Evolutionary conservation across 1,284 basidiomycete species (phyloP).

Genomic region (Meira nashicola): DNA sequence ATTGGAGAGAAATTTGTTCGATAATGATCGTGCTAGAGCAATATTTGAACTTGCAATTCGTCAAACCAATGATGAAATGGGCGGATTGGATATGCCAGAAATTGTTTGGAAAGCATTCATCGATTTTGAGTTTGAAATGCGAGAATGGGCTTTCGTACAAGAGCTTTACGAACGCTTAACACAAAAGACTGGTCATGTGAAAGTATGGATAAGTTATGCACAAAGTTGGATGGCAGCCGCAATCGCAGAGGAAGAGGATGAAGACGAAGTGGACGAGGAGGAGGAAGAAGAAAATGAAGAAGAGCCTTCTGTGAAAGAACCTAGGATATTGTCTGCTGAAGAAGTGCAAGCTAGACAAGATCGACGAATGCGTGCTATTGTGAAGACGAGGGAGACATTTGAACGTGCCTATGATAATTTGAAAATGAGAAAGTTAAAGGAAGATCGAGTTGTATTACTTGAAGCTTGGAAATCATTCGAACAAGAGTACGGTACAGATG

Average conservation of each 20-base stretch:
- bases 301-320: slow-evolving; percentile 58
- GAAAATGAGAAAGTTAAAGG: slow-evolving; percentile 72
- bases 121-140: slow-evolving; percentile 91
- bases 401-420: slow-evolving; percentile 80
- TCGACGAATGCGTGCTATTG: slow-evolving; percentile 62
- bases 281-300: slow-evolving; percentile 61
- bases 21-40: slow-evolving; percentile 82
- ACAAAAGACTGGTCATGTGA: slow-evolving; percentile 83
- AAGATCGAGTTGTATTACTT: slow-evolving; percentile 83
- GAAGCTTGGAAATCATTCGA: slow-evolving; percentile 93
- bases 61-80: slow-evolving; percentile 60
- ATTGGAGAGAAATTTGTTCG: slow-evolving; percentile 85
- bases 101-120: slow-evolving; percentile 79
- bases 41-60: slow-evolving; percentile 94
- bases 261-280: slow-evolving; percentile 61
- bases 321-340: slow-evolving; percentile 19
- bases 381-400: slow-evolving; percentile 70
- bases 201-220: slow-evolving; percentile 57
- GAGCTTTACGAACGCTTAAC: slow-evolving; percentile 86
- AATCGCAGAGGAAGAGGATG: slow-evolving; percentile 68
- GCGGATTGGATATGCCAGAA: slow-evolving; percentile 85
- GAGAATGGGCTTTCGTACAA: slow-evolving; percentile 78
- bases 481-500: slow-evolving; percentile 62
- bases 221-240: slow-evolving; percentile 58
- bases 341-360: slow-evolving; percentile 47